Conservation (phyloP, 495 filamentous ascomycete species). For the Aspergillus coremiiformis region DNA sequence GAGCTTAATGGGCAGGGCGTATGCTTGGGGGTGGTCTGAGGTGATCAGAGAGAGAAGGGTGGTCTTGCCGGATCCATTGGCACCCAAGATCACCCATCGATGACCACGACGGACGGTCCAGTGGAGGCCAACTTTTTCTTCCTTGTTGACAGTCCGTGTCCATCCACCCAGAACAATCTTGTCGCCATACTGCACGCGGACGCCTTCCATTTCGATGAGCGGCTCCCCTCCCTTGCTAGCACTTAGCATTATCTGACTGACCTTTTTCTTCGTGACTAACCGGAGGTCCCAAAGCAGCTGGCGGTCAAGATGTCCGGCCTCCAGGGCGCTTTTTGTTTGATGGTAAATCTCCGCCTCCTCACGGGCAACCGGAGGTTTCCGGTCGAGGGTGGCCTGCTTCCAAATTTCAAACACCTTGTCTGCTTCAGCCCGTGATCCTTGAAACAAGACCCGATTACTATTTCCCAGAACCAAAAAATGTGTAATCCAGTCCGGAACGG, state of each 20-base stretch:
- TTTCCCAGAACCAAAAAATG: conserved; percentile 64
- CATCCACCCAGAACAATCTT: conserved; percentile 73
- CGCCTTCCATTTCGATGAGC: conserved; percentile 79
- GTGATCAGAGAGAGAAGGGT: conserved; percentile 87
- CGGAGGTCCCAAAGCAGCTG: conserved; percentile 26
- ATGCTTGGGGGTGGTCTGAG: conserved; percentile 92
- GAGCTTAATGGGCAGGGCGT: conserved; percentile 75
- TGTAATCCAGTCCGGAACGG: conserved; percentile 82
- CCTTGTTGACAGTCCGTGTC: conserved; percentile 48
- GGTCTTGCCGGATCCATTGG: conserved; percentile 80
- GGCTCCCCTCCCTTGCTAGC: conserved; percentile 43
- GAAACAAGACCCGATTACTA: conserved; percentile 46
- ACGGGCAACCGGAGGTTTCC: background rate
- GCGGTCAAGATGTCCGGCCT: conserved; percentile 24
- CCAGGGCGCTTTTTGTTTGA: conserved; percentile 10
- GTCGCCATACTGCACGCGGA: conserved; percentile 69
- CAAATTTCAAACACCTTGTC: conserved; percentile 22
- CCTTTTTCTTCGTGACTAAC: conserved; percentile 1
- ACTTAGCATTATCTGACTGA: background rate
- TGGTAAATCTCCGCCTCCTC: conserved; percentile 4
- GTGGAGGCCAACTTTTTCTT: conserved; percentile 52
- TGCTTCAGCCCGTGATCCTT: conserved; percentile 19
- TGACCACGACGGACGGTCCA: conserved; percentile 81
- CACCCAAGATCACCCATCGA: conserved; percentile 84
- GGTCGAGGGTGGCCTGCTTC: conserved; percentile 5